These are phyloP conservation scores for Paraleonurus japonicus DNA, from an alignment of 257 asterid species.

Conservation along the genomic window DNA sequence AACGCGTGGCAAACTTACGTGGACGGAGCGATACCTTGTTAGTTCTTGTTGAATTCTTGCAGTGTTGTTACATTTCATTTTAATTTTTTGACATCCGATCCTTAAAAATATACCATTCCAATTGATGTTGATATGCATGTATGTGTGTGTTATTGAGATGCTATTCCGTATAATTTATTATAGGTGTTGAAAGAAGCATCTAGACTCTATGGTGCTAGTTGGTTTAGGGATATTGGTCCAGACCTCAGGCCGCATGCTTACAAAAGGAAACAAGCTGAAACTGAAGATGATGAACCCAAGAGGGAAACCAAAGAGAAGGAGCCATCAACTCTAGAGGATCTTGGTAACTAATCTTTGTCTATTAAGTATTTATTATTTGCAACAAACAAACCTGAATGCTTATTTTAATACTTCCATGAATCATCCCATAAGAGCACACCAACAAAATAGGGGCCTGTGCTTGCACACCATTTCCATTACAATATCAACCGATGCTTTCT, in stretches of 20 bases:
- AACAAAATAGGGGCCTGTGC: too few species aligned
- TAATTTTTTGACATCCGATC: too few species aligned
- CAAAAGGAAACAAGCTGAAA: constrained; percentile 50
- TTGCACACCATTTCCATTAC: not conserved
- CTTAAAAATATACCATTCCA: too few species aligned
- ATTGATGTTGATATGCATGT: too few species aligned
- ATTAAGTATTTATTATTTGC: not conserved
- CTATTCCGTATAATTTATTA: too few species aligned
- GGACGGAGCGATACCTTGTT: constrained; percentile 76
- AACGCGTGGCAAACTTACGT: constrained; percentile 52
- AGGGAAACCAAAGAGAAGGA: constrained; percentile 47
- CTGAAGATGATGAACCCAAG: constrained; percentile 25
- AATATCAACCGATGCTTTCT: too few species aligned
- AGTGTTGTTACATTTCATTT: too few species aligned
- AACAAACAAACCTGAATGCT: too few species aligned
- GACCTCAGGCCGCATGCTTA: constrained; percentile 78
- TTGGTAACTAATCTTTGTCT: constrained; percentile 70
- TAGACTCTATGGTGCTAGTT: constrained; percentile 80
- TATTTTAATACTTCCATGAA: too few species aligned
- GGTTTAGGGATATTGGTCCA: constrained; percentile 95
- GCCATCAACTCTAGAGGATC: constrained; percentile 83
- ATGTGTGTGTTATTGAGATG: too few species aligned
- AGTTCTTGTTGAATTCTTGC: too few species aligned
- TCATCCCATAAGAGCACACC: too few species aligned
- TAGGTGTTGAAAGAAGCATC: constrained; percentile 86